Percentiles rank a stretch among this genome's conserved stretches.
These are phyloP conservation scores for Fusarium sp. DNA, from an alignment of 2,329 filamentous ascomycete genomes.

Conservation along the genomic window DNA sequence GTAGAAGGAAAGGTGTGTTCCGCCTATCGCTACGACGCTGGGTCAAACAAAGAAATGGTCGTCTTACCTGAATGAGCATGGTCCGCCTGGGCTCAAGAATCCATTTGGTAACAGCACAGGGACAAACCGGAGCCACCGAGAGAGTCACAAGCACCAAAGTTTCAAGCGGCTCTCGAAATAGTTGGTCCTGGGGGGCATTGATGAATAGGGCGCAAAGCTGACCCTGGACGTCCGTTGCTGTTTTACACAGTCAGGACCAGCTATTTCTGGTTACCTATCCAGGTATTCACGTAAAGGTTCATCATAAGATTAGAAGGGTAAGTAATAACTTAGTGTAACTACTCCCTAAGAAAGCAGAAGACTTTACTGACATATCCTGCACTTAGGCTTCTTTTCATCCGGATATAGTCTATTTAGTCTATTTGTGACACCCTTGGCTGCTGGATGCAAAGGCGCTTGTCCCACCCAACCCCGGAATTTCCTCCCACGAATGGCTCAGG, in stretches of 20 bases:
- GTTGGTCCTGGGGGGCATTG: conserved; percentile 15
- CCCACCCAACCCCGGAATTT: conserved; percentile 42
- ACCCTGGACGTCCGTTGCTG: conserved; percentile 1
- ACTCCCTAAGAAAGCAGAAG: background rate
- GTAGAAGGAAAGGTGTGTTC: conserved; percentile 24
- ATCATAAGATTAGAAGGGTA: background rate
- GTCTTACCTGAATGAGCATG: conserved; percentile 36
- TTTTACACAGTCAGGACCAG: no score
- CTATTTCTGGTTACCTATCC: background rate
- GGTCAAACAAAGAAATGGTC: conserved; percentile 34
- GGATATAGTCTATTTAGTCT: background rate
- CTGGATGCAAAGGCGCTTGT: conserved; percentile 14
- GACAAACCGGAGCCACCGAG: conserved; percentile 43
- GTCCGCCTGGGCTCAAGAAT: conserved; percentile 33
- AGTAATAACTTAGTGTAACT: background rate
- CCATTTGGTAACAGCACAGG: conserved; percentile 46
- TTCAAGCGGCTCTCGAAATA: conserved; percentile 31
- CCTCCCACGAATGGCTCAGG: conserved; percentile 34
- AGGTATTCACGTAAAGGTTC: background rate
- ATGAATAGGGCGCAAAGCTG: conserved; percentile 34
- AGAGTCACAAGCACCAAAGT: conserved; percentile 32
- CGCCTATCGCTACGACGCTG: conserved; percentile 18
- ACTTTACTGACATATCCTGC: background rate
- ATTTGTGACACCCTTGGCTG: background rate
- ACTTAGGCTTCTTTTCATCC: background rate